A percentile compares a stretch with the other conserved stretches of the same genome.
Evolutionary conservation across 306 rosid species (phyloP).

Genomic region (Trichosanthes truncata): DNA sequence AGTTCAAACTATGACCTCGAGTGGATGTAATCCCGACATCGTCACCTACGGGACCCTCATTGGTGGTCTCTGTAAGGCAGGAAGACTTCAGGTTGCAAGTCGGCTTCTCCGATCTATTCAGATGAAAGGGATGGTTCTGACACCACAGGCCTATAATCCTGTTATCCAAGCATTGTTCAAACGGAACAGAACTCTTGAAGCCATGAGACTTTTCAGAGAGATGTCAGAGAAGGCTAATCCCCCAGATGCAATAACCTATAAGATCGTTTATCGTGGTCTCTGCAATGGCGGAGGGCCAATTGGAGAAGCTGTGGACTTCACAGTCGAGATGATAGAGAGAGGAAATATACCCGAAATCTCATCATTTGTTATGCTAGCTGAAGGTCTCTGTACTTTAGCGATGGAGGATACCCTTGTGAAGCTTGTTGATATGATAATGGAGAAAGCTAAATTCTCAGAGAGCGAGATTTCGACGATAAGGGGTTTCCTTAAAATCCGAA

Average conservation of each 20-base stretch:
- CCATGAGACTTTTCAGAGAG: conserved; percentile 79
- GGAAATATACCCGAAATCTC: conserved; percentile 61
- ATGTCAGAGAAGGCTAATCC: conserved; percentile 71
- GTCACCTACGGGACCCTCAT: conserved; percentile 74
- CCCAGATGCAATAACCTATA: conserved; percentile 67
- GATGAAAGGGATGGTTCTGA: conserved; percentile 76
- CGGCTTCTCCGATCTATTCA: conserved; percentile 77
- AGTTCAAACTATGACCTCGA: conserved; percentile 70
- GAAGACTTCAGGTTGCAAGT: conserved; percentile 68
- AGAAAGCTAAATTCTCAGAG: conserved; percentile 45
- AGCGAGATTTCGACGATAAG: conserved; percentile 52
- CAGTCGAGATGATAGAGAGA: conserved; percentile 62
- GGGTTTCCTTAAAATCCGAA: conserved; percentile 69
- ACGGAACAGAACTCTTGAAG: conserved; percentile 69
- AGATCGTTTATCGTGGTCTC: conserved; percentile 75
- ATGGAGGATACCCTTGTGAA: conserved; percentile 64
- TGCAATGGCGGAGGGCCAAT: conserved; percentile 89
- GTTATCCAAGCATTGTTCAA: conserved; percentile 59
- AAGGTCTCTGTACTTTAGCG: conserved; percentile 74
- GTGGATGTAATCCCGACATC: conserved; percentile 79
- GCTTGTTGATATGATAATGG: conserved; percentile 67
- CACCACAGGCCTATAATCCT: conserved; percentile 76
- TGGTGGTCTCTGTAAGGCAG: conserved; percentile 77
- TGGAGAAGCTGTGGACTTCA: conserved; percentile 76
- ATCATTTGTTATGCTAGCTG: conserved; percentile 65